Base-by-base conservation (phyloP, 1,284 basidiomycete species). In the Ceratobasidium sp. region DNA sequence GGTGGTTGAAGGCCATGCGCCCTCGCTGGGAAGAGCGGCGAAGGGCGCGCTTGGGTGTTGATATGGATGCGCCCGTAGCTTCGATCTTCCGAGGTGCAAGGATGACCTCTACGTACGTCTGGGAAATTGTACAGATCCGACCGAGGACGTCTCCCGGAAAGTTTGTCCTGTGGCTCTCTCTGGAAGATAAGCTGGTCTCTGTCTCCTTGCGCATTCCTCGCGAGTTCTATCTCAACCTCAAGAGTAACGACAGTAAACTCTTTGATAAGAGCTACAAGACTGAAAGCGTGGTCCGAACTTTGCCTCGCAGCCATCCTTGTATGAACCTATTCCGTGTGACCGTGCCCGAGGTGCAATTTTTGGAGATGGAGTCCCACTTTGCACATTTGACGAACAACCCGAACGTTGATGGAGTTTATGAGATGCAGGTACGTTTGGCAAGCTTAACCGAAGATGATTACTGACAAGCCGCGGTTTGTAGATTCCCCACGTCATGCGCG, bases 101-200 rank as follows among this genome's bases (percentile, higher is more conserved):
- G 34, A 82, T 88, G 72, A 88, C 91, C 76, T 85, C 88, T 6
- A 88, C 87, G 34, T 85, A 89, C 26, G 87, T 90, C 55, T 98
- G 97, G 97, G 97, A 99, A 77, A 85, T 99, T 62, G 84, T 99
- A 0, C 97, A 98, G 78, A 90, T 99, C 75, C 89, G 93, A 23
- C 86, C 89, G 0, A 92, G 89, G 62, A 85, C 86, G 65, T 88
- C 87, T 30, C 87, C 92, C 0, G 97, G 97, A 34, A 91, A 95
- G 53, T 98, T 92, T 81, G 88, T 88, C 16, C 82, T 99, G 59
- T 99, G 97, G 97, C 84, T 98, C 3, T 91, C 89, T 0, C 88
- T 96, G 57, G 92, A 96, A 64, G 86, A 88, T 6, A 90, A 92
- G 58, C 86, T 99, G 53, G 87, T 93, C 39, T 85, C 89, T 14